A percentile compares a stretch with the other conserved stretches of the same genome.
Conservation (phyloP, 78 protist species). For the Emiliania huxleyi region DNA sequence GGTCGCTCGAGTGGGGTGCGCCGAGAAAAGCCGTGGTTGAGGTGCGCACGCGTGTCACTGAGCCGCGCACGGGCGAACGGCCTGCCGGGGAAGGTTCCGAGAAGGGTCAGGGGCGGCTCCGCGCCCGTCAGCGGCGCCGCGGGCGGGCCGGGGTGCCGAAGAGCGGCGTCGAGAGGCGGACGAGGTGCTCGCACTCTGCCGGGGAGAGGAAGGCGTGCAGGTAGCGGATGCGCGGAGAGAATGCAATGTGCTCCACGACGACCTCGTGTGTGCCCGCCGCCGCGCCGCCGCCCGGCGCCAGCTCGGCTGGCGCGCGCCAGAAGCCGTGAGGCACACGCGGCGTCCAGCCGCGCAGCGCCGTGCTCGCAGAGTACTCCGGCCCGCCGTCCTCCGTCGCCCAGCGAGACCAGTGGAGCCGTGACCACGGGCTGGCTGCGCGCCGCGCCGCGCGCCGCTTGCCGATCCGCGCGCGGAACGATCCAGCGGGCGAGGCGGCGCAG, state of each 20-base stretch:
- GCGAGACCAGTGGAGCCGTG: neutral
- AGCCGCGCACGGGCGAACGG: slow-evolving; percentile 13
- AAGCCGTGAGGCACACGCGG: slow-evolving; percentile 20
- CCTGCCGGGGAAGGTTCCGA: too few species aligned
- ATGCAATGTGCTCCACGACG: neutral
- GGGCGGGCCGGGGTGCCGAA: neutral
- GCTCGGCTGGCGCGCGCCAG: neutral
- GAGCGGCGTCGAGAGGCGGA: neutral
- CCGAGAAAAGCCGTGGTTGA: slow-evolving; percentile 20
- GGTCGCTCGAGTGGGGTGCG: neutral
- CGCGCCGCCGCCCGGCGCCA: too few species aligned
- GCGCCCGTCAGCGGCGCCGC: neutral
- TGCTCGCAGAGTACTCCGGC: too few species aligned
- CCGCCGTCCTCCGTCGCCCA: neutral
- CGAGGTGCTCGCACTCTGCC: neutral
- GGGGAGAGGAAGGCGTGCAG: neutral
- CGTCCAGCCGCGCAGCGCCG: neutral
- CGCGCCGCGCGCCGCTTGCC: too few species aligned
- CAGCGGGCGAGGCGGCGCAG: neutral
- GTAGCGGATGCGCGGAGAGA: slow-evolving; percentile 20
- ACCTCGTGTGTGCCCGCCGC: neutral
- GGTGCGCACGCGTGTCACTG: slow-evolving; percentile 24
- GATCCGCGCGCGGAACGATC: neutral
- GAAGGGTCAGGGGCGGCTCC: neutral
- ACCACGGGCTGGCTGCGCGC: neutral